Evolutionary conservation across 2,329 filamentous ascomycete genomes (phyloP).

Genomic region (Diaporthe nobilis): DNA sequence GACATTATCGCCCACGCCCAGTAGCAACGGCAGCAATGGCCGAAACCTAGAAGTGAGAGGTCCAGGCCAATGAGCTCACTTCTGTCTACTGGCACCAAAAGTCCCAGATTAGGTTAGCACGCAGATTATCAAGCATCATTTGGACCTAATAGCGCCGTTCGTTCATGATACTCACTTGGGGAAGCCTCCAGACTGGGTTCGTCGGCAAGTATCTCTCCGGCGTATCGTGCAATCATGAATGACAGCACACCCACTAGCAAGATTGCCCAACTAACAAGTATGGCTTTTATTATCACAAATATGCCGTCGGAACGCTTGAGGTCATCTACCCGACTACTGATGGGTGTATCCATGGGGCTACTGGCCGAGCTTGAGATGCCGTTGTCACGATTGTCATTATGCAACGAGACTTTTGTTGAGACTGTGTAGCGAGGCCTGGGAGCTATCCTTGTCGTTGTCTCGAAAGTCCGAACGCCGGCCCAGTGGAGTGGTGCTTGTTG

Average conservation of each 20-base stretch:
- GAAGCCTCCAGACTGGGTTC: background rate
- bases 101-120: too few species aligned
- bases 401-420: background rate
- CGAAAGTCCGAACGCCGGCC: background rate
- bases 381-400: background rate
- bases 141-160: background rate
- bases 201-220: background rate
- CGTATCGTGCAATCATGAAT: background rate
- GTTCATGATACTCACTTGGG: background rate
- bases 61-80: too few species aligned
- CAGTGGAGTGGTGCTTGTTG: background rate
- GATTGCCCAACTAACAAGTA: background rate
- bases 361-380: background rate
- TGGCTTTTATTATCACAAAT: background rate
- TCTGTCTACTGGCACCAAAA: background rate
- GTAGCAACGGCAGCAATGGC: too few species aligned
- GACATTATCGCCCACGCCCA: too few species aligned
- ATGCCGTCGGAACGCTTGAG: background rate
- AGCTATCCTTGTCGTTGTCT: background rate
- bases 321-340: background rate
- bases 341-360: too few species aligned
- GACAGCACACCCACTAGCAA: background rate
- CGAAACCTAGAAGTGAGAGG: too few species aligned
- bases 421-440: background rate
- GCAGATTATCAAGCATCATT: background rate